Base-by-base conservation (phyloP, 2,329 filamentous ascomycete species). In the Cryphonectria naterciae region DNA sequence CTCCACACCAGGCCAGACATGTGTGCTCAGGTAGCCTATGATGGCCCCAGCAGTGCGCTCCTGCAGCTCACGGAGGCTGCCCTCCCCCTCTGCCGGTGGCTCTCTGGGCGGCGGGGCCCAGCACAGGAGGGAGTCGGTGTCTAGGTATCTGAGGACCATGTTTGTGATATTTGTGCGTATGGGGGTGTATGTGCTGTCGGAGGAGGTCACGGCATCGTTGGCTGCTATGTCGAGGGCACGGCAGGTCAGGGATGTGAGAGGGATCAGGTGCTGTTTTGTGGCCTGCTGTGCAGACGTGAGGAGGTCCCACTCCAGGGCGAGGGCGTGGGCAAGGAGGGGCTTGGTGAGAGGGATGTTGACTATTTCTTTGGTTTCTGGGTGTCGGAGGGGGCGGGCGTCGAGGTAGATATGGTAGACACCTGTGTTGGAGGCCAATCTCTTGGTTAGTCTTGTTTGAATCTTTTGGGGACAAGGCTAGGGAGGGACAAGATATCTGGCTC, bases 251-350 rank as follows among this genome's bases (percentile, higher is more conserved):
- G 93, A 94, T 2, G 95, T 98, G 74, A 99, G 85, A 19, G 96
- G 96, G 75, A 98, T 95, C 64, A 97, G 89, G 82, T 98, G 94
- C 71, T 93, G 89, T 79, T 92, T 93, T 54, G 95, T 87, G 0
- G 94, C 93, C 81, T 98, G 93, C 78, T 95, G 91, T 2, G 92
- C 90, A 19, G 92, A 93, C 35, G 91, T 87, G 72, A 99, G 87
- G 65, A 92, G 85, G 79, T 98, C 95, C 96, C 96, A 99, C 84
- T 99, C 96, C 61, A 97, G 83, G 3, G 95, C 96, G 73, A 99
- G 90, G 70, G 93, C 93, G 61, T 91, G 87, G 35, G 95, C 95
- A 54, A 98, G 91, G 77, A 94, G 88, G 43, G 90, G 90, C 83
- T 98, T 98, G 70, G 86, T 87, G 1, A 83, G 77, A 0, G 96